These are phyloP conservation scores for Diutina mesorugosa DNA, from an alignment of 1,139 yeast genomes.

Conservation along the genomic window DNA sequence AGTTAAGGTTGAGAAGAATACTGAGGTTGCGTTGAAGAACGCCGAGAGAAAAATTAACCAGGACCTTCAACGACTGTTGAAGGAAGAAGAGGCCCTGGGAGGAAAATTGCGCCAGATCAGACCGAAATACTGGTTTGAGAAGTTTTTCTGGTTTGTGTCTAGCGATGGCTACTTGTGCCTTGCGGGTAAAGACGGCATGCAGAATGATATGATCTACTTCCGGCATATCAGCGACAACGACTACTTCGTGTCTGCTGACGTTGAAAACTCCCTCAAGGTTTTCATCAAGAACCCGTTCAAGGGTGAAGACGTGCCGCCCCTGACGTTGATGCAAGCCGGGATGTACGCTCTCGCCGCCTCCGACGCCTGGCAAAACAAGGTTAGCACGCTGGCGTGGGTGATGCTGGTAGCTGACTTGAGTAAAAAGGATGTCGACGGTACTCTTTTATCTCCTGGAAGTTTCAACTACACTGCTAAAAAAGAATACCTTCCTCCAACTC, in stretches of 20 bases:
- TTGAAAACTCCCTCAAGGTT: conserved; percentile 63
- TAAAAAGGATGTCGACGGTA: conserved; percentile 54
- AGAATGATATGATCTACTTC: conserved; percentile 72
- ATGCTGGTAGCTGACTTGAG: conserved; percentile 53
- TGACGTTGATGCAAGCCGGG: conserved; percentile 85
- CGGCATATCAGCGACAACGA: conserved; percentile 69
- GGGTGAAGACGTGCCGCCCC: conserved; percentile 59
- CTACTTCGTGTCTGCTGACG: conserved; percentile 60
- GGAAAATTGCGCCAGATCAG: conserved; percentile 23
- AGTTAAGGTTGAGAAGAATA: conserved; percentile 66
- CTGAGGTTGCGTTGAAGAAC: conserved; percentile 67
- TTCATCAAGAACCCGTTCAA: conserved; percentile 66
- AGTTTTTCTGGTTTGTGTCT: conserved; percentile 84
- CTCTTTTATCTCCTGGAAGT: conserved; percentile 51
- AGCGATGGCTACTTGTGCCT: conserved; percentile 80
- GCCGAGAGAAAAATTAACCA: conserved; percentile 70
- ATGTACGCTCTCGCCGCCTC: conserved; percentile 71
- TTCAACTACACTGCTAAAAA: conserved; percentile 47
- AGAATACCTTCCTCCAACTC: conserved; percentile 66
- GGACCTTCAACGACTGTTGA: conserved; percentile 23
- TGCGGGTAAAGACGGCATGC: conserved; percentile 78
- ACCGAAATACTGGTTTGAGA: conserved; percentile 82
- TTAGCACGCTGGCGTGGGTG: conserved; percentile 78
- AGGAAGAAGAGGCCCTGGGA: conserved; percentile 1
- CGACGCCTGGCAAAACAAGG: conserved; percentile 81